Conservation (phyloP, 345 rosid species). For the Salix purpurea region DNA sequence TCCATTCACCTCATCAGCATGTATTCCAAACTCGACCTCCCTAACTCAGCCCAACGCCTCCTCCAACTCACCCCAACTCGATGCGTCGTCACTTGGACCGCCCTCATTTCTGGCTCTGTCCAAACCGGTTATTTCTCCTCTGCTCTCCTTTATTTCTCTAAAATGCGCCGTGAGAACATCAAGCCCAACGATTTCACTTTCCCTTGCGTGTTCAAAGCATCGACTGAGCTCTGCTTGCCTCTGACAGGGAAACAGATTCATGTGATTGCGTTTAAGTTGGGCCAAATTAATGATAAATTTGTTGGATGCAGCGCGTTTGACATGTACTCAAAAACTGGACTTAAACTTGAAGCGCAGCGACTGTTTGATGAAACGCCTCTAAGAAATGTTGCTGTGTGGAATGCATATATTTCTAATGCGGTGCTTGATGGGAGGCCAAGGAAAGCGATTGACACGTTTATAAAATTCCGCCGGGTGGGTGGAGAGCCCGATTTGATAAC, state of each 20-base stretch:
- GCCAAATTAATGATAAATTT: slow-evolving; percentile 48
- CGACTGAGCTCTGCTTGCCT: slow-evolving; percentile 43
- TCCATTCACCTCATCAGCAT: slow-evolving; percentile 59
- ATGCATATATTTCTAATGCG: slow-evolving; percentile 65
- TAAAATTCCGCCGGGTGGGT: slow-evolving; percentile 48
- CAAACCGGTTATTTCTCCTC: slow-evolving; percentile 56
- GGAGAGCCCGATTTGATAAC: slow-evolving; percentile 68
- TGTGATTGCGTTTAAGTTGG: slow-evolving; percentile 53
- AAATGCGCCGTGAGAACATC: slow-evolving; percentile 54
- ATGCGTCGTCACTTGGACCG: slow-evolving; percentile 77
- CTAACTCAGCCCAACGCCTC: slow-evolving; percentile 47
- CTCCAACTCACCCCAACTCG: slow-evolving; percentile 57
- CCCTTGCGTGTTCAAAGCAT: slow-evolving; percentile 76
- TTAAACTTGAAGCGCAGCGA: slow-evolving; percentile 47
- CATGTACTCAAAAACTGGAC: slow-evolving; percentile 60
- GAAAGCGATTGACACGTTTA: slow-evolving; percentile 47
- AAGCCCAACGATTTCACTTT: slow-evolving; percentile 73
- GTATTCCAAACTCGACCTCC: slow-evolving; percentile 74
- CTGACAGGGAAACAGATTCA: slow-evolving; percentile 55
- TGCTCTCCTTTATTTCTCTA: slow-evolving; percentile 43
- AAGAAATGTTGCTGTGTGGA: slow-evolving; percentile 61
- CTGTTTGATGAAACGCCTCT: slow-evolving; percentile 83
- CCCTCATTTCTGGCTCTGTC: slow-evolving; percentile 66
- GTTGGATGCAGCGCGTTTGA: slow-evolving; percentile 81
- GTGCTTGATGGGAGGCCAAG: slow-evolving; percentile 48